These are phyloP conservation scores for Neurospora sp. DNA, from an alignment of 495 filamentous ascomycete species.

Conservation along the genomic window DNA sequence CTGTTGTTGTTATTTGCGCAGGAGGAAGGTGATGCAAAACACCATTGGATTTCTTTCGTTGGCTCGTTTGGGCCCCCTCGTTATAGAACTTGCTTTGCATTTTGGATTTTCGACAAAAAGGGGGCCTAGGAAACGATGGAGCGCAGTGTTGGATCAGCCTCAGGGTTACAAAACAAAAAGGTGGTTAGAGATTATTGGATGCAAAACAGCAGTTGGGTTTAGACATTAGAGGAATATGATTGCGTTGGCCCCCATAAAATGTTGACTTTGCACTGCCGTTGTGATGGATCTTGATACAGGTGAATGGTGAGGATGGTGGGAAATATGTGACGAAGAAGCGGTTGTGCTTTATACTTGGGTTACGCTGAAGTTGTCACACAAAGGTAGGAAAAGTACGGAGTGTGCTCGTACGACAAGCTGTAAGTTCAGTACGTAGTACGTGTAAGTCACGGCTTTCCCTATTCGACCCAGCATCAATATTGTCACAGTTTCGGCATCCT, in stretches of 20 bases:
- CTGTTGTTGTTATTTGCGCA: background rate
- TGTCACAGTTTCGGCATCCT: background rate
- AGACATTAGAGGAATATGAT: background rate
- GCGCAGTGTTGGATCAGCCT: background rate
- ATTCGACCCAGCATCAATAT: background rate
- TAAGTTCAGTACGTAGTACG: background rate
- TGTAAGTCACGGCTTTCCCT: background rate
- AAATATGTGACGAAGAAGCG: background rate
- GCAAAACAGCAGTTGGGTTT: background rate
- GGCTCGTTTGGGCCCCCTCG: background rate
- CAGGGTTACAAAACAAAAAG: background rate
- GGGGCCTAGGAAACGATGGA: background rate
- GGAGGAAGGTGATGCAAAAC: background rate
- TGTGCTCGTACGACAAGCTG: background rate
- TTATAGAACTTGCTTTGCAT: background rate
- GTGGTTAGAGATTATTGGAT: background rate
- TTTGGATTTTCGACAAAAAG: background rate
- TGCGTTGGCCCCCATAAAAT: background rate
- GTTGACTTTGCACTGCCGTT: background rate
- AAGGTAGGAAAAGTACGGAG: background rate
- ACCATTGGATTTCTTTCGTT: background rate
- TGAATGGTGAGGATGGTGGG: background rate
- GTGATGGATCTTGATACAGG: background rate
- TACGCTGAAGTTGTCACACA: background rate
- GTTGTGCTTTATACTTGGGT: background rate